Evolutionary conservation across 208 protist species (phyloP).

Genomic region (Crithidia thermophila): DNA sequence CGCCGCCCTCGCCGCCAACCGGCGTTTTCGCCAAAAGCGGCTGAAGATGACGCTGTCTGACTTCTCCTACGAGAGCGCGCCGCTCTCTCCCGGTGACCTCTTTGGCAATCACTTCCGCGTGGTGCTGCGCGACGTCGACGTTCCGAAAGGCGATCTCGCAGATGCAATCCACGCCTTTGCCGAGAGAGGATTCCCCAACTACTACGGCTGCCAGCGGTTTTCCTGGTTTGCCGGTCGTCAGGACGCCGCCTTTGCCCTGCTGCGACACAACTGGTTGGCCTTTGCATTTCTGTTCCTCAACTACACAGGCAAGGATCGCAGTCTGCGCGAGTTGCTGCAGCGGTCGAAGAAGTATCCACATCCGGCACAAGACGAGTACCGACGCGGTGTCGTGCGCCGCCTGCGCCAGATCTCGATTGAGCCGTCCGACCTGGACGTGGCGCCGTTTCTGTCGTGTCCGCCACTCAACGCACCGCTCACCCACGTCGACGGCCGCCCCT

Average conservation of each 20-base stretch:
- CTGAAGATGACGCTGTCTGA: slow-evolving; percentile 67
- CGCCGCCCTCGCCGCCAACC: slow-evolving; percentile 63
- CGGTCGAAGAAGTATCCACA: slow-evolving; percentile 82
- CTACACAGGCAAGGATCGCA: slow-evolving; percentile 61
- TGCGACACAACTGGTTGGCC: slow-evolving; percentile 84
- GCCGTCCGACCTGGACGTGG: slow-evolving; percentile 72
- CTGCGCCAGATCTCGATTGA: slow-evolving; percentile 66
- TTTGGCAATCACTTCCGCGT: slow-evolving; percentile 88
- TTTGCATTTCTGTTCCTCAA: slow-evolving; percentile 90
- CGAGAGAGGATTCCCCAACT: slow-evolving; percentile 83
- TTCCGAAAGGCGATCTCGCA: slow-evolving; percentile 39
- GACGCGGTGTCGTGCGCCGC: slow-evolving; percentile 75
- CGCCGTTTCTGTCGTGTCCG: slow-evolving; percentile 71
- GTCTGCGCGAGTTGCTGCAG: slow-evolving; percentile 84
- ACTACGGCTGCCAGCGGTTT: slow-evolving; percentile 90
- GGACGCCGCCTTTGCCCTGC: slow-evolving; percentile 78
- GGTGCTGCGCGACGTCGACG: slow-evolving; percentile 76
- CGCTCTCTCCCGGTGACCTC: slow-evolving; percentile 67
- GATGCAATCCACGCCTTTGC: slow-evolving; percentile 54
- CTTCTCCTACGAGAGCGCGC: slow-evolving; percentile 77
- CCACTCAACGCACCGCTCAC: slow-evolving; percentile 40
- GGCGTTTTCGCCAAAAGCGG: slow-evolving; percentile 40
- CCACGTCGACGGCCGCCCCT: slow-evolving; percentile 22
- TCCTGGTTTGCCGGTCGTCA: slow-evolving; percentile 84
- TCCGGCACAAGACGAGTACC: slow-evolving; percentile 80